Evolutionary conservation across 129 eudicot genomes (phyloP), one percentile per base, ranked within the genome.

Genomic region (Artemisia argyi): DNA sequence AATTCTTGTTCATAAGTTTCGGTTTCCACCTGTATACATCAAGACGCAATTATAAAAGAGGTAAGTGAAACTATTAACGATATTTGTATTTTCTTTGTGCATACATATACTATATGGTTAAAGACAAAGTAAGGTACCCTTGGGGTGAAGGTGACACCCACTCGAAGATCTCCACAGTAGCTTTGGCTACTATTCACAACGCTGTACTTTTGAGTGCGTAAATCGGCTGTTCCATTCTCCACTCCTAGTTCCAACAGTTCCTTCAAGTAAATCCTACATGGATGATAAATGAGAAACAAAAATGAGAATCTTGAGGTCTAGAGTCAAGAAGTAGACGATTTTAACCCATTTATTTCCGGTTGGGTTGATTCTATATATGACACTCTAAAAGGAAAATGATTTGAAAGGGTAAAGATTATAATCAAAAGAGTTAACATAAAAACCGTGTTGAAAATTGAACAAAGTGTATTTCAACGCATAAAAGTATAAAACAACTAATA

Each of bases 121-220:
- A 15, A 68, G n/a, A 35, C 11, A 3, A 42, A 51, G 22, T 52
- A 16, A 7, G 50, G 53, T 81, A 84, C 91, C 86, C 80, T 77
- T 24, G 86, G 74, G 26, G 91, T 91, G 75, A 91, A 88, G 70
- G 79, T 82, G 55, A 91, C 55, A 0, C 89, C 92, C 59, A 88
- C 85, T 81, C 83, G 82, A 76, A 89, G 73, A 59, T 92, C 97
- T 54, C 97, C 97, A 2, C 64, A 13, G 67, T 84, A 92, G 66
- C 66, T 75, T 74, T 79, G 75, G 71, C 77, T 87, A 17, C 67
- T 56, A 49, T 69, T 50, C 2, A 81, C 86, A 54, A 92, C 84
- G 14, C 89, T 85, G 35, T 81, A 89, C 80, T 89, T 87, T n/a
- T 63, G 84, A 44, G 87, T 48, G 14, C 63, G 85, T 57, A 87